Percentiles rank a stretch among this genome's conserved stretches.
Evolutionary conservation across 163 green algal genomes (phyloP).

Genomic region (Scenedesmus sp.): DNA sequence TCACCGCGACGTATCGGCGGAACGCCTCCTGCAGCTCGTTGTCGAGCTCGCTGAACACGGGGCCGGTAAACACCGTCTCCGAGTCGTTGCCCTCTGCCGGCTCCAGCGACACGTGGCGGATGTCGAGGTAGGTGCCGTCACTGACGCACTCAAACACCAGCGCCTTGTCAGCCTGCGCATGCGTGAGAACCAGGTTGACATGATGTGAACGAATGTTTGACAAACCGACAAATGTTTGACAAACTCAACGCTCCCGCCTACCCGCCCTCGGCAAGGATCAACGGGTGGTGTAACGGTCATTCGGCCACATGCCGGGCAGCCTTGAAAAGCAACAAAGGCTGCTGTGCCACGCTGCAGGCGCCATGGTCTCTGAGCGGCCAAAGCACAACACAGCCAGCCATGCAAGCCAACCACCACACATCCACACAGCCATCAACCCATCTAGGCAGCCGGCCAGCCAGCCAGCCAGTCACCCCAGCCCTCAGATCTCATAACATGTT

Average conservation of each 20-base stretch:
- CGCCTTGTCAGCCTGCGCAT: slow-evolving; percentile 15
- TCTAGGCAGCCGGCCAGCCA: too few species aligned
- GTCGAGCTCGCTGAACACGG: slow-evolving; percentile 67
- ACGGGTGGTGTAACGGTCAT: too few species aligned
- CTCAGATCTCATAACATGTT: slow-evolving; percentile 23
- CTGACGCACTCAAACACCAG: slow-evolving; percentile 71
- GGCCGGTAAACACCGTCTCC: slow-evolving; percentile 62
- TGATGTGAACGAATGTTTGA: too few species aligned
- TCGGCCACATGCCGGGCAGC: too few species aligned
- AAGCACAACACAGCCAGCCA: background rate
- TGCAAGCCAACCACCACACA: background rate
- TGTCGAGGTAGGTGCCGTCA: slow-evolving; percentile 71
- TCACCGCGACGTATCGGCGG: slow-evolving; percentile 54
- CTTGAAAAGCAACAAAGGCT: background rate
- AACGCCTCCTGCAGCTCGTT: slow-evolving; percentile 60
- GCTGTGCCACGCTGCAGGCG: background rate
- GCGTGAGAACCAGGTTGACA: too few species aligned
- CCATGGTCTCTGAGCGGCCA: background rate
- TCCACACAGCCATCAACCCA: too few species aligned
- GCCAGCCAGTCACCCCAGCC: background rate
- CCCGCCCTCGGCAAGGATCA: too few species aligned
- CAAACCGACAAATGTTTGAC: too few species aligned
- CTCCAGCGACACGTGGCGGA: slow-evolving; percentile 75
- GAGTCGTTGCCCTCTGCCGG: slow-evolving; percentile 48
- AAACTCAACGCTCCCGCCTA: too few species aligned